These are phyloP conservation scores for Saprolegnia parasitica DNA, from an alignment of 352 stramenopile species.

Conservation along the genomic window DNA sequence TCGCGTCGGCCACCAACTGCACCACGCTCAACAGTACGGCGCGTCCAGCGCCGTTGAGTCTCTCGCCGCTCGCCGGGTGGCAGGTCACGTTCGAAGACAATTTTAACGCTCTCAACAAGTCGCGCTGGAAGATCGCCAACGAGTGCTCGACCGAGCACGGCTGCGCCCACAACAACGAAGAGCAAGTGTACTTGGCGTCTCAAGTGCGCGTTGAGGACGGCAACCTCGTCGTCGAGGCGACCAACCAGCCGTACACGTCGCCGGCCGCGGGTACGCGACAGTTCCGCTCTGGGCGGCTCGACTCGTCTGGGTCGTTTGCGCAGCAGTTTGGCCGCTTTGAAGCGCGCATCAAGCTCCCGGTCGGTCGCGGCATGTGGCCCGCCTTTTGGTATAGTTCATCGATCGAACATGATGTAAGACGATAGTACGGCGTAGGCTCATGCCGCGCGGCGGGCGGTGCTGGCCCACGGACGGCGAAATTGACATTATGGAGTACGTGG, in stretches of 20 bases:
- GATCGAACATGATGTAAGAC: background rate
- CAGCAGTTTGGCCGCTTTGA: constrained; percentile 34
- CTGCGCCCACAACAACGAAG: constrained; percentile 19
- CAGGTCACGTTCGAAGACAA: constrained; percentile 27
- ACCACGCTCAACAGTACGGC: too few relatives aligned
- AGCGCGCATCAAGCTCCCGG: constrained; percentile 32
- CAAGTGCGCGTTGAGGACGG: constrained; percentile 15
- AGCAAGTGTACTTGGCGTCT: constrained; percentile 19
- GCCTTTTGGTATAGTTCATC: constrained; percentile 32
- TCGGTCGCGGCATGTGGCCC: constrained; percentile 34
- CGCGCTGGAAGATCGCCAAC: background rate
- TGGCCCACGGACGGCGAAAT: constrained; percentile 26
- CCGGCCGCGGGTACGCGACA: background rate
- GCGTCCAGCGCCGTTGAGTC: too few relatives aligned
- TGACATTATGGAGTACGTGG: constrained; percentile 26
- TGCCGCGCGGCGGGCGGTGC: constrained; percentile 16
- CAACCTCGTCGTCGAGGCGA: constrained; percentile 15
- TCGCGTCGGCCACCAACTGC: too few relatives aligned
- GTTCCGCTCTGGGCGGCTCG: constrained; percentile 33
- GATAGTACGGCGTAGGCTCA: constrained; percentile 1
- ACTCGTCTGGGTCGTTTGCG: constrained; percentile 30
- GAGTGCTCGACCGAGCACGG: constrained; percentile 19
- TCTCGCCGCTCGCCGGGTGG: background rate
- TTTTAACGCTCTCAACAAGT: constrained; percentile 3
- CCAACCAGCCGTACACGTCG: background rate